phyloP scores from a whole-genome alignment of 2,329 filamentous ascomycete genomes.

The Keithomyces neogunnii region DNA sequence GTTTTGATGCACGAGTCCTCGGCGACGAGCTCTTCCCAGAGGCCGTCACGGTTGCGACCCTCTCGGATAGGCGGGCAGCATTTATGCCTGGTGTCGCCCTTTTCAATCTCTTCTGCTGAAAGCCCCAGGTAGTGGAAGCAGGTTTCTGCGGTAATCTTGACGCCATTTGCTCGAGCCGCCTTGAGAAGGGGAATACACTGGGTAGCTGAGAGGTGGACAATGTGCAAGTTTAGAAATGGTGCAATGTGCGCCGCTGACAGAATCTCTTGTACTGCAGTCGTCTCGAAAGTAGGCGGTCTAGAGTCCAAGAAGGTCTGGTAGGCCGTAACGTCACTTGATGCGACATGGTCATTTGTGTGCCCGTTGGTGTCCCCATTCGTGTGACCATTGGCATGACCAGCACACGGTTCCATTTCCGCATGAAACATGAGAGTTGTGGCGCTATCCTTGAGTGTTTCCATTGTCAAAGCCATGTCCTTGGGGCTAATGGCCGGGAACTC shows the following conservation, averaged over 20 bases:
- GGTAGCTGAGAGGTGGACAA: conserved; percentile 86
- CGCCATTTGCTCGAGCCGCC: conserved; percentile 60
- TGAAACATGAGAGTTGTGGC: conserved; percentile 98
- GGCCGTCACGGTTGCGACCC: conserved; percentile 69
- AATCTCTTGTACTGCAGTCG: conserved; percentile 81
- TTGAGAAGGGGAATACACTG: conserved; percentile 77
- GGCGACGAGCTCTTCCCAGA: conserved; percentile 75
- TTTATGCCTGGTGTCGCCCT: conserved; percentile 87
- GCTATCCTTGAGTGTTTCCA: conserved; percentile 69
- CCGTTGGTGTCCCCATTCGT: neutral
- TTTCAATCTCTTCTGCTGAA: conserved; percentile 69
- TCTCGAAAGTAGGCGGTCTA: conserved; percentile 82
- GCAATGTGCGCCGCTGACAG: conserved; percentile 72
- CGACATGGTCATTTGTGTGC: neutral
- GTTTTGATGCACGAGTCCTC: conserved; percentile 77
- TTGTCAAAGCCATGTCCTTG: conserved; percentile 68
- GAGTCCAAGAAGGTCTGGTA: conserved; percentile 92
- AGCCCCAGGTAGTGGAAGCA: conserved; percentile 93
- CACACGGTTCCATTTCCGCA: conserved; percentile 92
- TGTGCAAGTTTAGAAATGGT: conserved; percentile 77
- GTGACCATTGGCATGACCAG: conserved; percentile 38
- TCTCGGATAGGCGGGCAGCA: conserved; percentile 89
- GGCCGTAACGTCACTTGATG: conserved; percentile 55
- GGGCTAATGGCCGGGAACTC: conserved; percentile 91
- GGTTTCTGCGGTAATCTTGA: conserved; percentile 88